Conservation (phyloP, 768 basidiomycete species). For the Hygrocybe coccinea region DNA sequence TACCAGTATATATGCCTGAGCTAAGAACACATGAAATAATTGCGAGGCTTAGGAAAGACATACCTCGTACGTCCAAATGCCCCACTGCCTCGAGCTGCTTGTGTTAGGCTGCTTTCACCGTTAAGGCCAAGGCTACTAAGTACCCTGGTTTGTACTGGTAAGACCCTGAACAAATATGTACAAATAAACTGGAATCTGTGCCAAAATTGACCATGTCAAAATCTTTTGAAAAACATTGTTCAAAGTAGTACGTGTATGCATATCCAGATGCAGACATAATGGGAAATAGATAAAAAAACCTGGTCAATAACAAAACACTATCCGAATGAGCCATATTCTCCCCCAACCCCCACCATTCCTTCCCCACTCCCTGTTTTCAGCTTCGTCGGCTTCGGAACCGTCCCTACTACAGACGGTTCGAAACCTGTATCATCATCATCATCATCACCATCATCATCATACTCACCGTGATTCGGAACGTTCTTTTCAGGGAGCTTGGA, state of each 20-base stretch:
- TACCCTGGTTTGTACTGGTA: too few species aligned
- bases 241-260: neutral
- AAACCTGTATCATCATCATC: neutral
- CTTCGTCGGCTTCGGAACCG: neutral
- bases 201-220: too few species aligned
- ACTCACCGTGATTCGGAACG: constrained; percentile 20
- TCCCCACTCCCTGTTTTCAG: neutral
- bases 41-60: too few species aligned
- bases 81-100: too few species aligned
- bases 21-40: too few species aligned
- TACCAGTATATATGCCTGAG: too few species aligned
- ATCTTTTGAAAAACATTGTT: too few species aligned
- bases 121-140: too few species aligned
- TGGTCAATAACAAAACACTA: neutral
- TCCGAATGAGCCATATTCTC: constrained; percentile 3
- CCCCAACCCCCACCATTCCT: neutral
- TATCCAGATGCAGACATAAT: neutral
- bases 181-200: neutral
- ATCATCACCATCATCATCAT: constrained; percentile 6
- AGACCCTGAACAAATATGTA: neutral
- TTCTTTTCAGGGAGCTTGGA: constrained; percentile 22
- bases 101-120: too few species aligned
- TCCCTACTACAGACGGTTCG: neutral
- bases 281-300: neutral
- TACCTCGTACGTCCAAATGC: too few species aligned